Evolutionary conservation across 2,329 filamentous ascomycete genomes (phyloP).

Genomic region (Cyclaneusma minus): DNA sequence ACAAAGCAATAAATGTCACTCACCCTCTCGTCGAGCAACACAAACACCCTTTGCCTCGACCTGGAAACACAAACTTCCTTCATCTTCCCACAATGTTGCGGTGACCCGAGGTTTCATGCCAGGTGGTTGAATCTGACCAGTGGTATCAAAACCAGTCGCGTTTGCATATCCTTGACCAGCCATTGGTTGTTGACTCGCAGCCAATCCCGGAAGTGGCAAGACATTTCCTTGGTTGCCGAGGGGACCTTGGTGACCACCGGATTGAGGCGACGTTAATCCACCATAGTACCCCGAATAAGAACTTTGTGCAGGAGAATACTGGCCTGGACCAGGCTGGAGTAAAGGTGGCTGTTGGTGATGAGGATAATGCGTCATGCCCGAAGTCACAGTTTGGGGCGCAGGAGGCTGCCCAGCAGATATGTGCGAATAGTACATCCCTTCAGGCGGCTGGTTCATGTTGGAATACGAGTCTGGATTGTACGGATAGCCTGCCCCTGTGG

Average conservation of each 20-base stretch:
- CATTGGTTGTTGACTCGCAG: constrained; percentile 31
- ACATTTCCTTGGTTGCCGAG: constrained; percentile 53
- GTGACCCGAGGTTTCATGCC: constrained; percentile 96
- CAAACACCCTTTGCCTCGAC: constrained; percentile 94
- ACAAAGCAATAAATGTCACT: constrained; percentile 11
- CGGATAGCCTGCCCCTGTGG: constrained; percentile 23
- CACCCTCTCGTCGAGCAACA: constrained; percentile 85
- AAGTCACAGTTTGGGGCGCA: constrained; percentile 61
- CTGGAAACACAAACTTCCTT: constrained; percentile 93
- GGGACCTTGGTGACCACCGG: constrained; percentile 48
- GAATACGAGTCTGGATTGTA: constrained; percentile 64
- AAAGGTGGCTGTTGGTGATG: constrained; percentile 55
- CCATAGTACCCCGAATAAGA: constrained; percentile 54
- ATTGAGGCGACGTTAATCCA: constrained; percentile 67
- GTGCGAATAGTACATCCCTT: constrained; percentile 60
- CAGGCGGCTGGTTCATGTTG: constrained; percentile 71
- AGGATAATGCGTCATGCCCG: constrained; percentile 62
- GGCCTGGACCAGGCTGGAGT: constrained; percentile 54
- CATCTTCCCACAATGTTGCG: constrained; percentile 94
- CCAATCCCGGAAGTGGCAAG: constrained; percentile 46
- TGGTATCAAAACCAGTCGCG: constrained; percentile 58
- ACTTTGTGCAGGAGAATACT: constrained; percentile 43
- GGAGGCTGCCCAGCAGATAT: constrained; percentile 65
- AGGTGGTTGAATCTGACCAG: constrained; percentile 81
- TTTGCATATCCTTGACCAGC: constrained; percentile 29